Evolutionary conservation across 2,329 filamentous ascomycete genomes (phyloP).

Genomic region (Penicillium sp.): DNA sequence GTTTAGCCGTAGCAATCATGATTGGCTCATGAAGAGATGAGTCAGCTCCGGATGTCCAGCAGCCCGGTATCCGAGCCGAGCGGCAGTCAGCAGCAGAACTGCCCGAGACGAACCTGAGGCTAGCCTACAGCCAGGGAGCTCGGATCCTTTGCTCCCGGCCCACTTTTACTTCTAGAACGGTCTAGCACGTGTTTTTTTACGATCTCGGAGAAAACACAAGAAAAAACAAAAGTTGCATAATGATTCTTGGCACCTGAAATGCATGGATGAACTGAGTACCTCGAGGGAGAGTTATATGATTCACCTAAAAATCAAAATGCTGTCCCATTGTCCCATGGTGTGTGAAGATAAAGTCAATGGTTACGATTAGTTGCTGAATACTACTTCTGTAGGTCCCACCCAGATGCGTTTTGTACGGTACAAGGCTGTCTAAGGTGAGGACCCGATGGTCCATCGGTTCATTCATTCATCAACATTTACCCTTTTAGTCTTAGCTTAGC

Average conservation of each 20-base stretch:
- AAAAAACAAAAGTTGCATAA: not conserved
- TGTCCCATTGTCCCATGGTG: not conserved
- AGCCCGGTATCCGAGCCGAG: constrained; percentile 6
- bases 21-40: not conserved
- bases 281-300: not conserved
- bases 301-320: not conserved
- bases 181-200: not conserved
- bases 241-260: not conserved
- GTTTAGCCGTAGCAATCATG: not conserved
- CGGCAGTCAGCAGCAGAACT: not conserved
- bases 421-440: not conserved
- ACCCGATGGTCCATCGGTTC: too few species aligned
- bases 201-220: not conserved
- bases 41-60: constrained; percentile 7
- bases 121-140: constrained; percentile 2
- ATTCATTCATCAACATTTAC: not conserved
- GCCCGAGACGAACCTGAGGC: not conserved
- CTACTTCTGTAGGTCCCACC: not conserved
- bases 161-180: constrained; percentile 7
- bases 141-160: constrained; percentile 6
- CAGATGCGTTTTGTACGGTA: not conserved
- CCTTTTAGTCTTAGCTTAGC: not conserved
- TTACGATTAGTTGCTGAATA: too few species aligned
- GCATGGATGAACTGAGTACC: not conserved
- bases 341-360: not conserved